Conservation (phyloP, 1,284 basidiomycete genomes). For the Melampsora larici-populina region DNA sequence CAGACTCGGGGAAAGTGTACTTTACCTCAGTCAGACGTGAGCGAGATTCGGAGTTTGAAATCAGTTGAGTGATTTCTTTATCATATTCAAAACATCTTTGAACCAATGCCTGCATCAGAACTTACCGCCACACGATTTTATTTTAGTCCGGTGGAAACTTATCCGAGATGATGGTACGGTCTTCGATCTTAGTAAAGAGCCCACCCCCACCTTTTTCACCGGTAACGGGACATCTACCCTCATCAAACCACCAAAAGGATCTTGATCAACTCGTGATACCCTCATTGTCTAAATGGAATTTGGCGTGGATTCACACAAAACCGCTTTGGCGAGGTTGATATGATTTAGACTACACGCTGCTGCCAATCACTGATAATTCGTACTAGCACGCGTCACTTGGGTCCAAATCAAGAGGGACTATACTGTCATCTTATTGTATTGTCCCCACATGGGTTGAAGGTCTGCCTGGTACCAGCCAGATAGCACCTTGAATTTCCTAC, state of each 20-base stretch:
- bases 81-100: neutral
- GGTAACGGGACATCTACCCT: neutral
- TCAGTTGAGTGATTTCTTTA: constrained; percentile 31
- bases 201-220: neutral
- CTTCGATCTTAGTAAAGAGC: constrained; percentile 16
- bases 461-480: too few species aligned
- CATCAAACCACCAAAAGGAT: neutral
- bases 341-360: too few species aligned
- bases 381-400: too few species aligned
- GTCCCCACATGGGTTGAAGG: too few species aligned
- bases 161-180: constrained; percentile 40
- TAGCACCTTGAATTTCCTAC: too few species aligned
- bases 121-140: neutral
- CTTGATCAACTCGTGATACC: too few species aligned
- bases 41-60: constrained; percentile 26
- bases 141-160: constrained; percentile 40
- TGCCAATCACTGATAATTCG: too few species aligned
- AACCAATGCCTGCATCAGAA: neutral
- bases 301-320: too few species aligned
- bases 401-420: too few species aligned
- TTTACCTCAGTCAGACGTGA: constrained; percentile 38
- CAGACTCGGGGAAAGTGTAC: constrained; percentile 37
- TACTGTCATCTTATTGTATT: too few species aligned
- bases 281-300: too few species aligned
- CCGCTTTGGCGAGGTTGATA: too few species aligned